Evolutionary conservation across 2,329 filamentous ascomycete species (phyloP).

Genomic region (Diaporthe citri): DNA sequence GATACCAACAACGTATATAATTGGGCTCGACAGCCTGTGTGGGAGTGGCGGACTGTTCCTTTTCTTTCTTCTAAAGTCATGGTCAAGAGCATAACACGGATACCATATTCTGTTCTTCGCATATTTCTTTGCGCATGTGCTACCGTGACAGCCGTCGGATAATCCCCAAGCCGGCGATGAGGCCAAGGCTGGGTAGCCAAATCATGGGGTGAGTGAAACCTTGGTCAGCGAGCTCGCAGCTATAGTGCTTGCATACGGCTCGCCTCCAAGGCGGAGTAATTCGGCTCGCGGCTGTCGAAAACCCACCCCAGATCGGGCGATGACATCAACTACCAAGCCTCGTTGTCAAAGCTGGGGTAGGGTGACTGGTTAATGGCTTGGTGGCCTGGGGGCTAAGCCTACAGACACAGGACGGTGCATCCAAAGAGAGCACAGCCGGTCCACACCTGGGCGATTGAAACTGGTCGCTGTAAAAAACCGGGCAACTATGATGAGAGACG

Average conservation of each 20-base stretch:
- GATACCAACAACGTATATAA: conserved; percentile 36
- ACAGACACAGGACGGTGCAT: conserved; percentile 22
- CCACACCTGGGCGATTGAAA: background rate
- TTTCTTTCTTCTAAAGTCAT: conserved; percentile 20
- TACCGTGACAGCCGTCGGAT: background rate
- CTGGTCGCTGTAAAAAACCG: background rate
- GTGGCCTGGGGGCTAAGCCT: background rate
- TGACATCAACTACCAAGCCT: conserved; percentile 21
- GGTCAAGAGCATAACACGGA: conserved; percentile 39
- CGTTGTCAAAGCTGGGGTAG: background rate
- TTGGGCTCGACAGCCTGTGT: conserved; percentile 33
- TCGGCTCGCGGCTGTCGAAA: background rate
- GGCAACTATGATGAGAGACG: background rate
- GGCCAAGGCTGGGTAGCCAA: background rate
- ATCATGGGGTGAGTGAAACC: background rate
- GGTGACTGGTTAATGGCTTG: background rate
- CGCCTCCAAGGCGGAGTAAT: background rate
- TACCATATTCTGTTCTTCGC: conserved; percentile 37
- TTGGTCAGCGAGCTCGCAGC: background rate
- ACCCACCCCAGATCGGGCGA: background rate
- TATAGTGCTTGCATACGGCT: background rate
- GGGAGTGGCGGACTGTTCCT: conserved; percentile 24
- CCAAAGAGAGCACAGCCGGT: conserved; percentile 13
- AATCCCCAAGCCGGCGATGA: background rate
- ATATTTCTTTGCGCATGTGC: background rate